Evolutionary conservation across 2,329 filamentous ascomycete genomes (phyloP), one percentile per base, ranked within the genome.

Genomic region (Scortechinia acanthostroma): DNA sequence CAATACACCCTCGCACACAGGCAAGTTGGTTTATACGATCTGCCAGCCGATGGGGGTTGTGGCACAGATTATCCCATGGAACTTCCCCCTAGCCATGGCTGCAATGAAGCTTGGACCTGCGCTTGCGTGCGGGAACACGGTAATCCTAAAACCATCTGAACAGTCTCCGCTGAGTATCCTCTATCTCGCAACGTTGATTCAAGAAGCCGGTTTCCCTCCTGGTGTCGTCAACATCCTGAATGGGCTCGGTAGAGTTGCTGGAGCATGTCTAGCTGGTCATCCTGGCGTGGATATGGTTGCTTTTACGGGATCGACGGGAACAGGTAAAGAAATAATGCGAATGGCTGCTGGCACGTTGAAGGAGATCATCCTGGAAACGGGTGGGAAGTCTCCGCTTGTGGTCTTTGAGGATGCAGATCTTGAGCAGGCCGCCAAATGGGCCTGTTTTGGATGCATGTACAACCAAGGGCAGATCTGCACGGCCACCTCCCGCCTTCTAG

Each of bases 151-250:
- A 61, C 66, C 74, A 22, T 71, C 74, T 22, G 74, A 78, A 54
- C 74, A 77, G 59, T 76, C 74, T 3, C 74, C 74, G 20, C 60
- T 77, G 30, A 74, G 69, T 48, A 71, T 73, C 58, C 55, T 77
- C 4, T 73, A 77, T 46, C 66, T 85, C 3, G 80, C 69, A 3
- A 74, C 70, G 15, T 62, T 86, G 25, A 70, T 86, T 53, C 78
- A 79, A 51, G 71, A 83, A 53, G 80, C 80, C 22, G 80, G 82
- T 0, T 86, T 86, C 58, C 82, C 82, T n/a, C 73, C 80, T 2
- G 82, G 82, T 43, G 81, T 86, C 13, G 62, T 86, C 50, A 86
- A 86, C 57, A 71, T 86, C 48, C 53, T 86, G 42, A 83, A 83
- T 48, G 82, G 82, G 2, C 69, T 77, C 49, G 80, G 80, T 16